phyloP scores from a whole-genome alignment of 1,284 basidiomycete species.

The Laetiporus sulphureus region DNA sequence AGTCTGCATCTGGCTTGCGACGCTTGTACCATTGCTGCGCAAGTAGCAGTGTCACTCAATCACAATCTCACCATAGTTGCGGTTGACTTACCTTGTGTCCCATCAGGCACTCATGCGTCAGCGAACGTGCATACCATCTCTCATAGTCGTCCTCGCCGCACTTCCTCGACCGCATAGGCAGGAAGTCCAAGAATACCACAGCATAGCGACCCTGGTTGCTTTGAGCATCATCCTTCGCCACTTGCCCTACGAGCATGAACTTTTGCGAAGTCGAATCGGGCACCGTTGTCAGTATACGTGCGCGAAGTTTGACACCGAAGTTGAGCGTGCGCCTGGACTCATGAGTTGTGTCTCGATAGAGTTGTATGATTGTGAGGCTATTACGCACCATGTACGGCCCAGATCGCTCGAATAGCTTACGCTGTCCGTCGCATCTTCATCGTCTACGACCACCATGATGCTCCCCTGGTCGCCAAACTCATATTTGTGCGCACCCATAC shows the following conservation, averaged over 20 bases:
- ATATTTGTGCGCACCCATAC: constrained; percentile 81
- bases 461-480: constrained; percentile 92
- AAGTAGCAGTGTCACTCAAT: neutral
- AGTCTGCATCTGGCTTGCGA: constrained; percentile 79
- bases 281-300: constrained; percentile 74
- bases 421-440: constrained; percentile 75
- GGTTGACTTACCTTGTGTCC: constrained; percentile 71
- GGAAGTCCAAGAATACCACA: constrained; percentile 83
- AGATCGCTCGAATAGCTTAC: constrained; percentile 84
- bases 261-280: constrained; percentile 93
- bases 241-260: constrained; percentile 79
- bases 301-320: constrained; percentile 70
- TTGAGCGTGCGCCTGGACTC: constrained; percentile 68
- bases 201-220: constrained; percentile 58
- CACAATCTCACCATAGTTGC: neutral
- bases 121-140: constrained; percentile 77
- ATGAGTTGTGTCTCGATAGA: too few species aligned
- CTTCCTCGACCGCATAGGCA: constrained; percentile 59
- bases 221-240: constrained; percentile 58
- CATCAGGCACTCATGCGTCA: constrained; percentile 82
- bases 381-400: constrained; percentile 79
- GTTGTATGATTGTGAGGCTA: too few species aligned
- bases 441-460: constrained; percentile 80
- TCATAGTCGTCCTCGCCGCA: constrained; percentile 80
- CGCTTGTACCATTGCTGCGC: constrained; percentile 88